phyloP scores from a whole-genome alignment of 2,329 filamentous ascomycete genomes.

The Coniochaeta pulveracea region DNA sequence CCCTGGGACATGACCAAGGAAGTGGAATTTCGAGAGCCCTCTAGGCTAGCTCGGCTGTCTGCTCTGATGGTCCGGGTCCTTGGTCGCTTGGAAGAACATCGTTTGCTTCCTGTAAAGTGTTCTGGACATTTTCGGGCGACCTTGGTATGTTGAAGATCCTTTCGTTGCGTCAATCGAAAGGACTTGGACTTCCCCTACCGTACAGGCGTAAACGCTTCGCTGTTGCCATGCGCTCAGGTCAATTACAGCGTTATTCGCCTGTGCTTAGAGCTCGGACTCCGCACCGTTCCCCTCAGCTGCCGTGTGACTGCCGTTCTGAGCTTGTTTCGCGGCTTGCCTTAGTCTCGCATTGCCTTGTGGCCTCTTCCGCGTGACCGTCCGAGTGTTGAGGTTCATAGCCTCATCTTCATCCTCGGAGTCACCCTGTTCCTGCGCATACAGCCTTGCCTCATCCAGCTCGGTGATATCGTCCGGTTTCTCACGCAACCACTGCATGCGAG shows the following conservation, averaged over 20 bases:
- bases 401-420: conserved; percentile 50
- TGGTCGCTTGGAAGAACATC: too few relatives aligned
- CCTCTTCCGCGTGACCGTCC: conserved; percentile 29
- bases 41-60: too few relatives aligned
- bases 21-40: too few relatives aligned
- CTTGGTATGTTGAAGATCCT: too few relatives aligned
- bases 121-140: too few relatives aligned
- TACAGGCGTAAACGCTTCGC: neutral
- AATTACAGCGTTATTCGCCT: neutral
- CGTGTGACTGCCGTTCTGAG: conserved; percentile 46
- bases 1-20: too few relatives aligned
- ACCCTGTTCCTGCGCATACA: conserved; percentile 38
- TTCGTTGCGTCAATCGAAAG: too few relatives aligned
- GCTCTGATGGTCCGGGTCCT: too few relatives aligned
- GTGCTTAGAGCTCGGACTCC: conserved; percentile 40
- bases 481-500: conserved; percentile 93
- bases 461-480: conserved; percentile 69
- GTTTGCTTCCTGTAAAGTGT: too few relatives aligned
- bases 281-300: conserved; percentile 42
- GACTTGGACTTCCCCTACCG: too few relatives aligned
- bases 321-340: conserved; percentile 24
- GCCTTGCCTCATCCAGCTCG: conserved; percentile 70
- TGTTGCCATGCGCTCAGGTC: neutral
- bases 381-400: conserved; percentile 27
- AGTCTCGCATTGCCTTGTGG: conserved; percentile 28